Conservation (phyloP, 176 grass and related monocot species). For the Themeda triandra region DNA sequence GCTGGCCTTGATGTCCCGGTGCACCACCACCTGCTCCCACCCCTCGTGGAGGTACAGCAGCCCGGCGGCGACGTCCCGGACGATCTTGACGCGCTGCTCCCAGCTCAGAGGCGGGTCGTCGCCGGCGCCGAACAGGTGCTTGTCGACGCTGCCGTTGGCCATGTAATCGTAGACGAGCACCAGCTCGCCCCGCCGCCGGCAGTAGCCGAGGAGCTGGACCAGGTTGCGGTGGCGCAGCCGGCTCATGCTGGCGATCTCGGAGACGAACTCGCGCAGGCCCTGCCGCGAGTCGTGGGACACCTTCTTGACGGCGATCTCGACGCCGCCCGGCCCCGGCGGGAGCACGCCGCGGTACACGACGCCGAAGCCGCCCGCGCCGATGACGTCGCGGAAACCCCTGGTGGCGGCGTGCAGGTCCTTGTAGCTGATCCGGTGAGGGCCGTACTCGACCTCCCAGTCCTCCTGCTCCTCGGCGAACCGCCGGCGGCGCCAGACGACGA, state of each 20-base stretch:
- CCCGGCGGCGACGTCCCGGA: slow-evolving; percentile 15
- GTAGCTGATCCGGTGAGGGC: slow-evolving; percentile 66
- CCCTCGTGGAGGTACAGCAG: slow-evolving; percentile 45
- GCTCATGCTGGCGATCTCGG: slow-evolving; percentile 40
- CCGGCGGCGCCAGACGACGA: slow-evolving; percentile 7
- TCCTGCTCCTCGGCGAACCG: slow-evolving; percentile 53
- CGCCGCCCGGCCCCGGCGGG: background rate
- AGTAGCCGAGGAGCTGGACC: slow-evolving; percentile 46
- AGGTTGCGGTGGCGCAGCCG: slow-evolving; percentile 45
- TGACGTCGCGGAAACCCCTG: slow-evolving; percentile 57
- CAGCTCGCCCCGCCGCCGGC: slow-evolving; percentile 36
- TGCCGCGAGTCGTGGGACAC: slow-evolving; percentile 43
- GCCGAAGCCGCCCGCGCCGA: slow-evolving; percentile 32
- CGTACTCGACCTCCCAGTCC: slow-evolving; percentile 63
- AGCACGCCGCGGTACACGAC: background rate
- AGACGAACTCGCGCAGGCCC: slow-evolving; percentile 43
- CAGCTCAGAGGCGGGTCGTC: slow-evolving; percentile 8
- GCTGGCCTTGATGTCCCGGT: slow-evolving; percentile 85
- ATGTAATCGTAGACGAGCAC: slow-evolving; percentile 53
- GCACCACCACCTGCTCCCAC: slow-evolving; percentile 52
- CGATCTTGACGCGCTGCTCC: slow-evolving; percentile 25
- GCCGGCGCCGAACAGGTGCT: slow-evolving; percentile 26
- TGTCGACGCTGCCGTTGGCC: slow-evolving; percentile 45
- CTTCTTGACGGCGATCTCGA: slow-evolving; percentile 41
- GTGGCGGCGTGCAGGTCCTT: slow-evolving; percentile 56